phyloP scores from a whole-genome alignment of 2,329 filamentous ascomycete species.

The Xylaria sp. region DNA sequence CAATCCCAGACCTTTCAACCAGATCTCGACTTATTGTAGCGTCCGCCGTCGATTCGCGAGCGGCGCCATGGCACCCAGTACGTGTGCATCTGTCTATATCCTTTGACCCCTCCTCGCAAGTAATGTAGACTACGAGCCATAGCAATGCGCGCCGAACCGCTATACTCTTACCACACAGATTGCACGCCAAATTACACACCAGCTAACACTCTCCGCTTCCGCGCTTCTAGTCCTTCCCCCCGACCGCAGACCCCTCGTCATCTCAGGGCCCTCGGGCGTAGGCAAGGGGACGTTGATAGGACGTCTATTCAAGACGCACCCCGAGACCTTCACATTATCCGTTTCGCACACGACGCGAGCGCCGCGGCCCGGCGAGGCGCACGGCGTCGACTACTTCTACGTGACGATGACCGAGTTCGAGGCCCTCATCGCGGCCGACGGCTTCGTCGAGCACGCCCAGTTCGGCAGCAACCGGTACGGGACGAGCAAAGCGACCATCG shows the following conservation, averaged over 20 bases:
- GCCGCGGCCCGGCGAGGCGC: constrained; percentile 74
- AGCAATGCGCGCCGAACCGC: not conserved
- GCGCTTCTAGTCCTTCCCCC: constrained; percentile 38
- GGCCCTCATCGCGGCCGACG: constrained; percentile 67
- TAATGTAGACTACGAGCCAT: not conserved
- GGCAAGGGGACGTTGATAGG: constrained; percentile 83
- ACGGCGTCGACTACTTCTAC: constrained; percentile 85
- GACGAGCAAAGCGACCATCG: constrained; percentile 79
- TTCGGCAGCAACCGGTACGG: constrained; percentile 90
- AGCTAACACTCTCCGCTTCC: constrained; percentile 2
- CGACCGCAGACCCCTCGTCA: constrained; percentile 71
- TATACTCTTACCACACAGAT: not conserved
- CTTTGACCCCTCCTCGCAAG: not conserved
- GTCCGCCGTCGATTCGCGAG: constrained; percentile 28
- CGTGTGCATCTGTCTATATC: constrained; percentile 19
- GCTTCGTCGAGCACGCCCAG: constrained; percentile 83
- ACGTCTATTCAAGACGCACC: constrained; percentile 66
- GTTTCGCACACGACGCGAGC: constrained; percentile 80
- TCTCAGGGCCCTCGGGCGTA: constrained; percentile 79
- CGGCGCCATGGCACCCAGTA: constrained; percentile 42
- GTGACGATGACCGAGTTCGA: constrained; percentile 70
- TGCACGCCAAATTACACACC: not conserved
- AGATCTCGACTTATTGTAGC: constrained; percentile 19
- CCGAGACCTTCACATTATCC: constrained; percentile 59
- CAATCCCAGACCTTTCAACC: constrained; percentile 6